Conservation (phyloP, 2,329 filamentous ascomycete species). For the Myriosclerotinia scirpicola region DNA sequence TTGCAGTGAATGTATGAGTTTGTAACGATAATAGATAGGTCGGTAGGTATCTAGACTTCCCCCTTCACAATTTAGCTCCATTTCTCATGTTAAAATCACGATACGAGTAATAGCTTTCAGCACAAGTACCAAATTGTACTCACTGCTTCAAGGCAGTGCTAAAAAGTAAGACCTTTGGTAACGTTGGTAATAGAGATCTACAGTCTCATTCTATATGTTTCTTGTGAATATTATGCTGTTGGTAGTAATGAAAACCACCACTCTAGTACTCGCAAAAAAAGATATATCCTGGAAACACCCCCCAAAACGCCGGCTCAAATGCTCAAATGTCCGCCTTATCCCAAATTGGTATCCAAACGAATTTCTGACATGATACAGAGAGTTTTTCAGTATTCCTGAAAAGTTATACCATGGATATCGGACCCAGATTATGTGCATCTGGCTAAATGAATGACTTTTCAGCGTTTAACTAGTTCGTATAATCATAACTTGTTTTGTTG, state of each 20-base stretch:
- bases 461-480: conserved; percentile 5
- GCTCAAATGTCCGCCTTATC: conserved; percentile 12
- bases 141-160: not conserved
- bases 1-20: too few species aligned
- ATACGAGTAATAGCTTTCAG: not conserved
- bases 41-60: too few species aligned
- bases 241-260: not conserved
- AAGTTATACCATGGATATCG: not conserved
- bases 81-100: not conserved
- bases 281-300: conserved; percentile 1
- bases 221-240: conserved; percentile 5
- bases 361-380: conserved; percentile 10
- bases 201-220: conserved; percentile 3
- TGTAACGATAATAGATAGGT: too few species aligned
- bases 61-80: not conserved
- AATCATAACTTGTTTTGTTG: conserved; percentile 7
- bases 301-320: conserved; percentile 11
- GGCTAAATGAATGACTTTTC: conserved; percentile 10
- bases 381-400: not conserved
- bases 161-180: not conserved
- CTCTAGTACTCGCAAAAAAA: conserved; percentile 1
- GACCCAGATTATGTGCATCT: conserved; percentile 6
- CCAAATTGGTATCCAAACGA: conserved; percentile 17
- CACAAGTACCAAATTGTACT: not conserved
- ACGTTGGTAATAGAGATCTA: conserved; percentile 1